A percentile compares a stretch with the other conserved stretches of the same genome.
Conservation (phyloP, 2,329 filamentous ascomycete species). For the Exserohilum turcica region DNA sequence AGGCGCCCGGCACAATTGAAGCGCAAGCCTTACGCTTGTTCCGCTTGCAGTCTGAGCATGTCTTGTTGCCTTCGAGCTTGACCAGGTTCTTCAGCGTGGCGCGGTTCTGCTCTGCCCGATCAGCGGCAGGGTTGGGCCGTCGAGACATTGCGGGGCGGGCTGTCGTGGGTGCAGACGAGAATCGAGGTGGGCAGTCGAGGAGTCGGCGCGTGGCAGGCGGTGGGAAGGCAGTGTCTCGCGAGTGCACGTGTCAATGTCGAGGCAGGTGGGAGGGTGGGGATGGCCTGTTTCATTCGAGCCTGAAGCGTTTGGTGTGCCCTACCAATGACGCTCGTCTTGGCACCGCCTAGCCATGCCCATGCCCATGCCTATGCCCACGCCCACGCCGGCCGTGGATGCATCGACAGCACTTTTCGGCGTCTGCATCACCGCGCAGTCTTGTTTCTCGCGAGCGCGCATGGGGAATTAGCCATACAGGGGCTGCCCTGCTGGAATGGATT, state of each 20-base stretch:
- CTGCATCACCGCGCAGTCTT: background rate
- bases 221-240: conserved; percentile 4
- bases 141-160: conserved; percentile 69
- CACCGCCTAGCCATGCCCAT: conserved; percentile 5
- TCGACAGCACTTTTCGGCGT: background rate
- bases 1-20: conserved; percentile 16
- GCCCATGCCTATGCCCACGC: too few species aligned
- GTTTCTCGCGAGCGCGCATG: background rate
- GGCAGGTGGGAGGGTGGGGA: conserved; percentile 13
- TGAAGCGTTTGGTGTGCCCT: conserved; percentile 20
- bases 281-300: conserved; percentile 20
- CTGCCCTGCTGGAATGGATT: conserved; percentile 4
- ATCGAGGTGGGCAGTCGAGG: background rate
- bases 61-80: conserved; percentile 94
- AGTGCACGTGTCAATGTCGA: conserved; percentile 14
- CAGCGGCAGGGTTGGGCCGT: conserved; percentile 78
- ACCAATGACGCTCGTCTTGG: conserved; percentile 22
- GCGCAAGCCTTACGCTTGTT: conserved; percentile 78
- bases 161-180: conserved; percentile 14
- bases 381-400: background rate
- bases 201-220: conserved; percentile 1
- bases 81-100: conserved; percentile 91
- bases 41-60: conserved; percentile 96
- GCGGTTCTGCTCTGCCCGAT: conserved; percentile 90
- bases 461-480: conserved; percentile 1